Conservation (phyloP, 345 rosid genomes). For the Garcia nutans region DNA sequence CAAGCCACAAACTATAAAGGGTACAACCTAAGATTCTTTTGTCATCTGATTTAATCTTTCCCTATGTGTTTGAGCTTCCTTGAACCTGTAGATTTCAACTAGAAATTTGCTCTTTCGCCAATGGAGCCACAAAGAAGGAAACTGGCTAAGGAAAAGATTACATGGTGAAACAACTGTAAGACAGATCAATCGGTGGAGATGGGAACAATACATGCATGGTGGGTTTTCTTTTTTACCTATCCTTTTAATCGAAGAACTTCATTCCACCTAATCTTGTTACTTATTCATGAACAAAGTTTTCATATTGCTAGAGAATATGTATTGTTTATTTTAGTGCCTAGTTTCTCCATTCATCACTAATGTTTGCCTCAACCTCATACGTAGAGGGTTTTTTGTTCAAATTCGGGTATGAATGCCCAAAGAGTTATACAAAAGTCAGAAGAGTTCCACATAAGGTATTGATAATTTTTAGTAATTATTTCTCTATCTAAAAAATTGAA, state of each 20-base stretch:
- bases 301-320: not conserved
- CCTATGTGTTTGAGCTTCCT: slow-evolving; percentile 53
- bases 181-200: slow-evolving; percentile 90
- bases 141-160: slow-evolving; percentile 98
- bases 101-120: slow-evolving; percentile 99
- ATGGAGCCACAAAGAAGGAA: slow-evolving; percentile 99
- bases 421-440: slow-evolving; percentile 93
- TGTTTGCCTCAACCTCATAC: slow-evolving; percentile 16
- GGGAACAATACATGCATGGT: slow-evolving; percentile 99
- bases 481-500: not conserved
- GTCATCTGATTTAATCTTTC: slow-evolving; percentile 46
- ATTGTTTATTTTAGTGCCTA: slow-evolving; percentile 5
- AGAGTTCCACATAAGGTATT: slow-evolving; percentile 90
- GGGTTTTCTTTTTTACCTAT: slow-evolving; percentile 14
- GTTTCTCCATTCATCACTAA: not conserved
- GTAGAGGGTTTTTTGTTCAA: slow-evolving; percentile 95
- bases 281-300: not conserved
- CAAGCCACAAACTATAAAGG: slow-evolving; percentile 98
- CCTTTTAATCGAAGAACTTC: not conserved
- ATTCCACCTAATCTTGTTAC: not conserved
- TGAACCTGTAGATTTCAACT: slow-evolving; percentile 58
- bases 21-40: slow-evolving; percentile 69
- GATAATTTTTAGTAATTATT: not conserved
- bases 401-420: slow-evolving; percentile 93
- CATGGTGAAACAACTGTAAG: slow-evolving; percentile 97